Conservation (phyloP, 2,329 filamentous ascomycete genomes). For the Madurella mycetomatis region DNA sequence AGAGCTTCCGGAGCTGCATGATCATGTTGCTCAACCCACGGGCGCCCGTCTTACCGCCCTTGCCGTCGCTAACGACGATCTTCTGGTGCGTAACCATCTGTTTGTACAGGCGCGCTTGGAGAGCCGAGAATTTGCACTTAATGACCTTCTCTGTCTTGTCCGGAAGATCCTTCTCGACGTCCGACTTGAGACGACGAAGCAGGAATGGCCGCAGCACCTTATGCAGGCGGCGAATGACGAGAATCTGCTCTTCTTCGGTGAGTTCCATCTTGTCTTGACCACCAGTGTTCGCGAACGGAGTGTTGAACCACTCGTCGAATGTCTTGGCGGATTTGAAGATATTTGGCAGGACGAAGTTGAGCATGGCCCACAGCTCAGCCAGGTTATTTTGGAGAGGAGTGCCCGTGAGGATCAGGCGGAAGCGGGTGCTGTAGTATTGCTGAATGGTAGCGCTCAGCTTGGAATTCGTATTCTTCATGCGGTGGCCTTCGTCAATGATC, state of each 20-base stretch:
- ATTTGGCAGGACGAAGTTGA: conserved; percentile 96
- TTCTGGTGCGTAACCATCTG: conserved; percentile 96
- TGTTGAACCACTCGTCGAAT: conserved; percentile 99
- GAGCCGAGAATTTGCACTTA: conserved; percentile 95
- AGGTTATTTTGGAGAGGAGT: conserved; percentile 97
- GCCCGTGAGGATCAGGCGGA: conserved; percentile 93
- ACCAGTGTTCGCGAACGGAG: conserved; percentile 96
- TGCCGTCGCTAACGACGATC: conserved; percentile 89
- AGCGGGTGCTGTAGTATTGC: conserved; percentile 90
- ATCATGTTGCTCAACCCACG: conserved; percentile 99
- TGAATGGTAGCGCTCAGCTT: conserved; percentile 94
- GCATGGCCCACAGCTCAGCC: conserved; percentile 91
- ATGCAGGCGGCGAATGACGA: conserved; percentile 95
- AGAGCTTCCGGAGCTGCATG: conserved; percentile 97
- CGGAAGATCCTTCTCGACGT: conserved; percentile 96
- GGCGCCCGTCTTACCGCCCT: conserved; percentile 89
- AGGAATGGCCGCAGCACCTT: conserved; percentile 97
- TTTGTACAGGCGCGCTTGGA: conserved; percentile 93
- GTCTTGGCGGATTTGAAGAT: conserved; percentile 99
- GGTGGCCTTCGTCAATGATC: conserved; percentile 99
- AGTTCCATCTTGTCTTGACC: conserved; percentile 98
- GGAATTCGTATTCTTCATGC: conserved; percentile 98
- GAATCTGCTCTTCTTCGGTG: conserved; percentile 98
- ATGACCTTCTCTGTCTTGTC: conserved; percentile 99
- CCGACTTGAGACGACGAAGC: conserved; percentile 96